Evolutionary conservation across 2,329 filamentous ascomycete species (phyloP).

Genomic region (Colletotrichum sidae): DNA sequence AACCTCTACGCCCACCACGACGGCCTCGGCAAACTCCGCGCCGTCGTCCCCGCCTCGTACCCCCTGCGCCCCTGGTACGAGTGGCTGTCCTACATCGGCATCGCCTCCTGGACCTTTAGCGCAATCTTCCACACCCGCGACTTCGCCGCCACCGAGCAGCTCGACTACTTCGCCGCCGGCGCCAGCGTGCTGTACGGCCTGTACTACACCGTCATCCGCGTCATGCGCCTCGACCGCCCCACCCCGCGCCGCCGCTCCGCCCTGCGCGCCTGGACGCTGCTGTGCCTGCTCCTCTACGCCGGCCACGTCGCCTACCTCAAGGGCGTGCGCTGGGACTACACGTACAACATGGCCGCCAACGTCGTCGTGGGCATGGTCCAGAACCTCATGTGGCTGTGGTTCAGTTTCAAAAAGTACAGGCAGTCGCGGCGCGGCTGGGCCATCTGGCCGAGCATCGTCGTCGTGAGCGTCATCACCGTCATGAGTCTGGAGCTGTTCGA

Average conservation of each 20-base stretch:
- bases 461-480: slow-evolving; percentile 89
- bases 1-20: slow-evolving; percentile 89
- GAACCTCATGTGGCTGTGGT: slow-evolving; percentile 88
- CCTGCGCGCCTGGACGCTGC: slow-evolving; percentile 78
- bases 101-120: slow-evolving; percentile 87
- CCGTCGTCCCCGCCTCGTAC: slow-evolving; percentile 78
- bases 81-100: slow-evolving; percentile 81
- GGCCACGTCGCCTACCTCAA: slow-evolving; percentile 87
- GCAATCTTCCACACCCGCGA: slow-evolving; percentile 94
- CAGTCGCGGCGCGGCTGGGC: slow-evolving; percentile 82
- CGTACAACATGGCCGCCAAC: slow-evolving; percentile 98
- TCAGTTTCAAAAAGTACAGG: slow-evolving; percentile 80
- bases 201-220: slow-evolving; percentile 84
- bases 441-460: slow-evolving; percentile 88
- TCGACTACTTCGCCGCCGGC: slow-evolving; percentile 96
- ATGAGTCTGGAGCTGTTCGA: slow-evolving; percentile 98
- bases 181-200: slow-evolving; percentile 91
- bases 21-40: slow-evolving; percentile 78
- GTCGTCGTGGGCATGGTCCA: slow-evolving; percentile 83
- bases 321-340: slow-evolving; percentile 91
- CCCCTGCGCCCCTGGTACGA: slow-evolving; percentile 84
- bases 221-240: slow-evolving; percentile 82
- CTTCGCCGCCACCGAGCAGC: slow-evolving; percentile 85
- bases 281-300: slow-evolving; percentile 78
- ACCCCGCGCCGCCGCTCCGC: slow-evolving; percentile 58